phyloP scores from a whole-genome alignment of 2,329 filamentous ascomycete species.

The Blastomyces emzantsi region DNA sequence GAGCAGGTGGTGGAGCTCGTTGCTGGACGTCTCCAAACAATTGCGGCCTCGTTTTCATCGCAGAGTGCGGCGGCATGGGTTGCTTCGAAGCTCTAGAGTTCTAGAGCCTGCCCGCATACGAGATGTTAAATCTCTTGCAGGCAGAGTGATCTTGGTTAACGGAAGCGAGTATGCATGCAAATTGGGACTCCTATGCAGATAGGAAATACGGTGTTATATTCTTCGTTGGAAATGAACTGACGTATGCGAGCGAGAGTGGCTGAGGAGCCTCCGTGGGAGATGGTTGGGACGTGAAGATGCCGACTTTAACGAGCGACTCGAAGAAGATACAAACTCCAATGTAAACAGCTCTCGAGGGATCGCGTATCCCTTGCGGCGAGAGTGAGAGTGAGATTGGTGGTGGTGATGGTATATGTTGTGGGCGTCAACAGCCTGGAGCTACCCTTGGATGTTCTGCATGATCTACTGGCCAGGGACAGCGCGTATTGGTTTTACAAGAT shows the following conservation, averaged over 20 bases:
- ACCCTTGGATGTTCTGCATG: not conserved
- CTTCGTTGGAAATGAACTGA: not conserved
- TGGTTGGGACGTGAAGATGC: not conserved
- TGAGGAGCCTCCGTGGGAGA: not conserved
- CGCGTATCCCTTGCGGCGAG: not conserved
- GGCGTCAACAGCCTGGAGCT: not conserved
- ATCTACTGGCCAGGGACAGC: not conserved
- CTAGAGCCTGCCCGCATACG: not conserved
- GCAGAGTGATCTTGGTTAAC: not conserved
- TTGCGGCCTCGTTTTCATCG: conserved; percentile 22
- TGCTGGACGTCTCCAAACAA: conserved; percentile 23
- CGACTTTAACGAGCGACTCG: not conserved
- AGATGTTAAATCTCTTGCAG: conserved; percentile 1
- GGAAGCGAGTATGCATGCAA: not conserved
- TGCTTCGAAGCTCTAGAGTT: conserved; percentile 5
- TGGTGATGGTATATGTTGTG: not conserved
- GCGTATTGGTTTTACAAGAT: not conserved
- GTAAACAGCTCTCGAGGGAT: not conserved
- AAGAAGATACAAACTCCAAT: not conserved
- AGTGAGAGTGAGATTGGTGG: not conserved
- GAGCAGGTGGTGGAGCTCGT: conserved; percentile 15
- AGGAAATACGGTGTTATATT: not conserved
- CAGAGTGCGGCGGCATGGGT: conserved; percentile 24
- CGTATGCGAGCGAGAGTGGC: not conserved
- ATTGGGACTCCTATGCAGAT: not conserved